Percentiles rank a stretch among this genome's conserved stretches.
These are phyloP conservation scores for Avena insularis DNA, from an alignment of 176 grass and related monocot species.

Conservation along the genomic window DNA sequence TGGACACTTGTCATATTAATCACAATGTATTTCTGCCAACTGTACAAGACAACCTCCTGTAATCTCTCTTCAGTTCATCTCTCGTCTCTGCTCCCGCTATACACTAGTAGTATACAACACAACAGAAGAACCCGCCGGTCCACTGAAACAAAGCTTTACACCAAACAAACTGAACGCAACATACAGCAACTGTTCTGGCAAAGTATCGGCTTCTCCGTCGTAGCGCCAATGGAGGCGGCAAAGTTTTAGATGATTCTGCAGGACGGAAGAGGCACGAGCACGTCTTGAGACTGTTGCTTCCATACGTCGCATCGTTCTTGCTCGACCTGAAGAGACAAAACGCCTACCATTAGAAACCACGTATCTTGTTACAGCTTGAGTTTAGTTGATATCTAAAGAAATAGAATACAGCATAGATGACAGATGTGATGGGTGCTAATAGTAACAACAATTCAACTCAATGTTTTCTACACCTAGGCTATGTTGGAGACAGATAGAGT, in stretches of 20 bases:
- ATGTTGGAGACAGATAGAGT: background rate
- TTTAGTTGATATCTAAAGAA: background rate
- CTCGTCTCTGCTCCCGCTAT: background rate
- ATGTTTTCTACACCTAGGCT: background rate
- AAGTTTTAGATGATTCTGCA: background rate
- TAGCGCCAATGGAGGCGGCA: background rate
- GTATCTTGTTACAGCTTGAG: background rate
- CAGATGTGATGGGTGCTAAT: background rate
- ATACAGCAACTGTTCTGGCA: background rate
- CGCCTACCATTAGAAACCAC: background rate
- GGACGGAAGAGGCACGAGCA: conserved; percentile 26
- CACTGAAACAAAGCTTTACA: background rate
- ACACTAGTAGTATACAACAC: conserved; percentile 17
- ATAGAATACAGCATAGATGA: background rate
- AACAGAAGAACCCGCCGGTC: background rate
- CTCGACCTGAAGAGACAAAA: conserved; percentile 53
- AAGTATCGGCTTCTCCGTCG: background rate
- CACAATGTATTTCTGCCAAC: background rate
- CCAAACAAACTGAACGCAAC: background rate
- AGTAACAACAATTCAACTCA: background rate
- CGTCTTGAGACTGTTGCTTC: conserved; percentile 80
- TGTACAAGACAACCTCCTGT: background rate
- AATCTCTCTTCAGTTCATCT: background rate
- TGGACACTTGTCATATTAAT: background rate
- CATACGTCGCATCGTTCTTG: conserved; percentile 74